Conservation (phyloP, 305 asterid species). For the Solanum aculeatissimum region DNA sequence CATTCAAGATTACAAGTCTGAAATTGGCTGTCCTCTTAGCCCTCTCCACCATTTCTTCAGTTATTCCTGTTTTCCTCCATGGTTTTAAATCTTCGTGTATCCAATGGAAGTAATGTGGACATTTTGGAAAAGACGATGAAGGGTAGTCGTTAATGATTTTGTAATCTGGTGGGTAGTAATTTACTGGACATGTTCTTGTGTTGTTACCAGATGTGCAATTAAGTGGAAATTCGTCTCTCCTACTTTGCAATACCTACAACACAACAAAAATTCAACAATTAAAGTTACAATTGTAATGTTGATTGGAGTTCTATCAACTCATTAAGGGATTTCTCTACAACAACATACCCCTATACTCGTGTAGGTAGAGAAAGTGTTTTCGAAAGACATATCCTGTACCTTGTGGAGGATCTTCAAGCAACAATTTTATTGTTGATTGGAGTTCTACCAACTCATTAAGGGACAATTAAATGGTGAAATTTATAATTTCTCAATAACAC, state of each 20-base stretch:
- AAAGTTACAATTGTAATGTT: neutral
- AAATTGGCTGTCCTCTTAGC: conserved; percentile 64
- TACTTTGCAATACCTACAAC: neutral
- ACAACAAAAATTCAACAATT: neutral
- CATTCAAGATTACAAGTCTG: conserved; percentile 56
- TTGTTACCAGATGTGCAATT: conserved; percentile 39
- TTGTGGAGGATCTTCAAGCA: too few relatives aligned
- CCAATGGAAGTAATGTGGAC: conserved; percentile 89
- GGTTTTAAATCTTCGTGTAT: conserved; percentile 81
- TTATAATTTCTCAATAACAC: too few relatives aligned
- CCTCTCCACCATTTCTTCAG: conserved; percentile 49
- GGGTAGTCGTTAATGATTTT: neutral
- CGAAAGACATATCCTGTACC: too few relatives aligned
- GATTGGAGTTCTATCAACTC: neutral
- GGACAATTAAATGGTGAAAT: too few relatives aligned
- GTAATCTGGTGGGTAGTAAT: conserved; percentile 45
- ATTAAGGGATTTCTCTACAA: neutral
- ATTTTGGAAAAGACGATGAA: conserved; percentile 4
- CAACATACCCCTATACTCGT: neutral
- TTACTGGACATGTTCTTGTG: conserved; percentile 45
- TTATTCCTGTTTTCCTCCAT: conserved; percentile 83
- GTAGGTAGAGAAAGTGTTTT: too few relatives aligned
- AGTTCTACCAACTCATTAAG: too few relatives aligned
- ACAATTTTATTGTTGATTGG: too few relatives aligned
- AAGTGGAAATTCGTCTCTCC: conserved; percentile 27